phyloP scores from a whole-genome alignment of 108 stramenopile species.

The Poteriospumella lacustris region DNA sequence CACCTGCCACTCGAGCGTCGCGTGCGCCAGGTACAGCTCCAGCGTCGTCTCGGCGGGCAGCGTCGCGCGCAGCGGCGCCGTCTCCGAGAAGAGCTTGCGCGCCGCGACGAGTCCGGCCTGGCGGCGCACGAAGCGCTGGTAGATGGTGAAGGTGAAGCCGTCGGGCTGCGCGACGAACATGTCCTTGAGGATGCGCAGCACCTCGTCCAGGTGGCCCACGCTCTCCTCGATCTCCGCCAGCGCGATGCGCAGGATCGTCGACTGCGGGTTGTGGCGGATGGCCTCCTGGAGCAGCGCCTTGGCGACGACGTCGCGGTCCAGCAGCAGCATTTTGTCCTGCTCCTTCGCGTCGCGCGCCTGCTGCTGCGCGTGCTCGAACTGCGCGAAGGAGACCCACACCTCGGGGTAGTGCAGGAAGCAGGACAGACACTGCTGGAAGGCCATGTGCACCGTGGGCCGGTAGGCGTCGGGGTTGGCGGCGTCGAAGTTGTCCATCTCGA shows the following conservation, averaged over 20 bases:
- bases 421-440: background rate
- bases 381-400: conserved; percentile 13
- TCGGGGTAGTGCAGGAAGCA: conserved; percentile 4
- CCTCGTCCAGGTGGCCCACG: background rate
- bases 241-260: background rate
- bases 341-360: background rate
- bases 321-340: background rate
- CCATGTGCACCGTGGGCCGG: background rate
- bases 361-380: background rate
- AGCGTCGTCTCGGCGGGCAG: background rate
- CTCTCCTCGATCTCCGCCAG: conserved; percentile 19
- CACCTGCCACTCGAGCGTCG: conserved; percentile 13
- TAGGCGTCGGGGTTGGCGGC: background rate
- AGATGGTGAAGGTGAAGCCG: conserved; percentile 20
- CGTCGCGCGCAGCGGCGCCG: background rate
- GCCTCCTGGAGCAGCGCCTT: background rate
- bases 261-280: background rate
- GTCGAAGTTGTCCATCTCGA: background rate
- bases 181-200: background rate
- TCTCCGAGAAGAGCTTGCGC: conserved; percentile 6
- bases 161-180: background rate
- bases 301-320: no score
- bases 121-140: conserved; percentile 11
- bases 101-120: background rate
- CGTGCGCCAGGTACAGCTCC: background rate